A percentile compares a stretch with the other conserved stretches of the same genome.
Evolutionary conservation across 208 protist species (phyloP).

Genomic region (Entamoeba dispar): DNA sequence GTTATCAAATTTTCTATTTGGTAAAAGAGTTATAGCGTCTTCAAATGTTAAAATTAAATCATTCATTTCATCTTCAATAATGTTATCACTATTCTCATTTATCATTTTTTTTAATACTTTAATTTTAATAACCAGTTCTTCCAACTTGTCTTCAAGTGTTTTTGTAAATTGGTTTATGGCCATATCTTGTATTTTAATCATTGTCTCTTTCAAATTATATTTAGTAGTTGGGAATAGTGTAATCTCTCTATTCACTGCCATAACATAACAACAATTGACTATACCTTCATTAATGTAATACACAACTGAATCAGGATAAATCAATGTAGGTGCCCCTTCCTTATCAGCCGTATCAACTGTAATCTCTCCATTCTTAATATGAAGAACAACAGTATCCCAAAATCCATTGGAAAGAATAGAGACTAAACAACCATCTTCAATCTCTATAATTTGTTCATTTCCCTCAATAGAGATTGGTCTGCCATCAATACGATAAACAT

Average conservation of each 20-base stretch:
- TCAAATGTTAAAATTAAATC: background rate
- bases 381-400: background rate
- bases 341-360: background rate
- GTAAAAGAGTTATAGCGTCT: background rate
- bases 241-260: background rate
- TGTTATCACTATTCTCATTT: background rate
- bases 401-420: background rate
- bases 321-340: background rate
- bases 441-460: background rate
- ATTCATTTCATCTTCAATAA: background rate
- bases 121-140: background rate
- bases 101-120: background rate
- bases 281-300: background rate
- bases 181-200: background rate
- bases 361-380: background rate
- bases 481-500: background rate
- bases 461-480: background rate
- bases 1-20: background rate
- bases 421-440: background rate
- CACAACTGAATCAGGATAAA: background rate
- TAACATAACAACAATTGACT: background rate
- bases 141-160: background rate
- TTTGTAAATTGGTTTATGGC: background rate
- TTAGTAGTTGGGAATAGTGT: background rate
- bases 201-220: background rate